phyloP scores from a whole-genome alignment of 2,329 filamentous ascomycete species.

The Amesomyces nigricolor region DNA sequence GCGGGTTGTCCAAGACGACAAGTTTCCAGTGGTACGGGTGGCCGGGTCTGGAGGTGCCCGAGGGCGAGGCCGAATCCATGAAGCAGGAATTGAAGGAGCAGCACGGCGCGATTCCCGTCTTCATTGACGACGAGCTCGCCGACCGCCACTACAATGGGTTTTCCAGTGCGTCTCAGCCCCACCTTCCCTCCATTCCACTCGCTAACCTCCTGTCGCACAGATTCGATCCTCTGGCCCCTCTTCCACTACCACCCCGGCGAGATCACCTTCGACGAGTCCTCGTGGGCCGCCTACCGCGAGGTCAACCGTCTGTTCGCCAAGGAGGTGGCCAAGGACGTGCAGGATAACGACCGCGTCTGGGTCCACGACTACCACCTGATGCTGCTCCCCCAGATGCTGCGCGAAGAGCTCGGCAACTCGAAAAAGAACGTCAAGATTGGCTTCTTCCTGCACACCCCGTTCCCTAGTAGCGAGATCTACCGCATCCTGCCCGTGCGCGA shows the following conservation, averaged over 20 bases:
- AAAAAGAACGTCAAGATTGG: conserved; percentile 95
- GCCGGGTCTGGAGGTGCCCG: conserved; percentile 88
- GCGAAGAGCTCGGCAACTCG: conserved; percentile 73
- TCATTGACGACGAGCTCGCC: conserved; percentile 87
- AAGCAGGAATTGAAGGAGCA: conserved; percentile 76
- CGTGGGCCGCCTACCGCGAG: conserved; percentile 88
- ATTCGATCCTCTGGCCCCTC: conserved; percentile 96
- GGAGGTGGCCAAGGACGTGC: conserved; percentile 76
- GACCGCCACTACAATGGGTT: conserved; percentile 98
- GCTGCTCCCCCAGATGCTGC: conserved; percentile 91
- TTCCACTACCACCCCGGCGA: conserved; percentile 99
- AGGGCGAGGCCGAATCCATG: conserved; percentile 70
- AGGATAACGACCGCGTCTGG: conserved; percentile 94
- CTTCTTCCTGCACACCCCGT: conserved; percentile 96
- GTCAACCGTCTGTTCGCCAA: conserved; percentile 91
- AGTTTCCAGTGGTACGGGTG: conserved; percentile 99
- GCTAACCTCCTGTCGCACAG: conserved; percentile 38
- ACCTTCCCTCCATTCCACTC: not conserved
- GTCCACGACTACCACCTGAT: conserved; percentile 98
- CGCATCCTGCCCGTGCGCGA: conserved; percentile 90
- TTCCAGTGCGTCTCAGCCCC: conserved; percentile 60
- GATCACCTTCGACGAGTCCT: conserved; percentile 93
- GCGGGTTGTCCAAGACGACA: conserved; percentile 83
- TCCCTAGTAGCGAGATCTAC: conserved; percentile 95
- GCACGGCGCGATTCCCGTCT: conserved; percentile 85